Conservation (phyloP, 805 yeast species). For the Lipomyces spencermartinsiae region DNA sequence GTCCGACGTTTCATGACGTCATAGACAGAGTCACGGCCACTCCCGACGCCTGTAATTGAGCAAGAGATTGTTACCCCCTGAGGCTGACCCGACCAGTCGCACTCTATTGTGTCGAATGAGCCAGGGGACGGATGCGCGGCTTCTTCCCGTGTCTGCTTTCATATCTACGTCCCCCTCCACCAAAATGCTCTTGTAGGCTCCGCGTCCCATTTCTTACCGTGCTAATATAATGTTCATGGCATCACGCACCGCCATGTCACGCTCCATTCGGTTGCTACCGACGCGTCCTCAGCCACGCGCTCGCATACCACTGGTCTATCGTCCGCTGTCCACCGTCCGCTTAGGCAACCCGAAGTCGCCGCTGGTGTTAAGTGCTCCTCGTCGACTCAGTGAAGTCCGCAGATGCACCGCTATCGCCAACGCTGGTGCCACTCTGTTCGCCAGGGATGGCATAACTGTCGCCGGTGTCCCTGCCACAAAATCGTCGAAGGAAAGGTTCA, state of each 20-base stretch:
- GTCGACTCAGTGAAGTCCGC: not conserved
- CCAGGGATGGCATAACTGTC: constrained; percentile 5
- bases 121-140: too few species aligned
- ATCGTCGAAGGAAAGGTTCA: constrained; percentile 15
- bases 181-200: not conserved
- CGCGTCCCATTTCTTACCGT: not conserved
- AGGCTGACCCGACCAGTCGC: too few species aligned
- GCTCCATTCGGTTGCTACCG: not conserved
- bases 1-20: too few species aligned
- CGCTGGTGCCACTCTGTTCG: not conserved
- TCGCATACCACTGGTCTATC: not conserved
- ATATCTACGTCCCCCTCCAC: not conserved
- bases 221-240: not conserved
- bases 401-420: not conserved
- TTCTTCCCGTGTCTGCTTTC: not conserved
- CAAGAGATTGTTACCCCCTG: too few species aligned
- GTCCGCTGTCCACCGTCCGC: not conserved
- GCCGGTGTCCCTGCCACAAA: constrained; percentile 1
- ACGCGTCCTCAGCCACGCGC: not conserved
- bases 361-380: not conserved
- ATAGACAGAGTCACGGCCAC: too few species aligned
- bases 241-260: not conserved
- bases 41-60: too few species aligned
- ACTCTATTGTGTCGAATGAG: too few species aligned
- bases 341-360: not conserved